A percentile compares a stretch with the other conserved stretches of the same genome.
These are phyloP conservation scores for Tulasnella sp. DNA, from an alignment of 768 basidiomycete genomes.

Conservation along the genomic window DNA sequence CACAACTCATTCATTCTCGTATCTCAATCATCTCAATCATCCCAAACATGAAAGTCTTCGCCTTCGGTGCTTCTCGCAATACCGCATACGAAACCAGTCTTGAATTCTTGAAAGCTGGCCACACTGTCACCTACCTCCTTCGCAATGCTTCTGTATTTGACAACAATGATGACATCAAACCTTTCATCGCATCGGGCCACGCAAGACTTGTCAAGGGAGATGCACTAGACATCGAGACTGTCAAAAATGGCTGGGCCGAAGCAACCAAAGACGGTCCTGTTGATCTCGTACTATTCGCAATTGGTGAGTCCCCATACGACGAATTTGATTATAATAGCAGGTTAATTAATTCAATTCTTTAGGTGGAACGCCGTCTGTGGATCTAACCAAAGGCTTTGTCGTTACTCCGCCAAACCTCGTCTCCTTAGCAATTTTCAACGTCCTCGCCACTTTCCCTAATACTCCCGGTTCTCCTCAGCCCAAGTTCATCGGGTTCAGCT, in stretches of 20 bases:
- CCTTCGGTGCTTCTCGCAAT: conserved; percentile 9
- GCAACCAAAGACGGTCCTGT: background rate
- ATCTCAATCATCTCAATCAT: no score
- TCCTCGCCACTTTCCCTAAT: conserved; percentile 24
- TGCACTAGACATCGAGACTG: background rate
- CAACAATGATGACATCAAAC: conserved; percentile 1
- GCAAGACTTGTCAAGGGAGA: conserved; percentile 8
- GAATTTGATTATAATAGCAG: no score
- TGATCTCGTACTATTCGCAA: conserved; percentile 5
- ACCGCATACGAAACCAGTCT: conserved; percentile 7
- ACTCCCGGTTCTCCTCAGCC: conserved; percentile 26
- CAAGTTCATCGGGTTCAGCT: conserved; percentile 42
- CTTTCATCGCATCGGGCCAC: background rate
- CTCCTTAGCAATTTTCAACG: conserved; percentile 43
- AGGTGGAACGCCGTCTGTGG: conserved; percentile 39
- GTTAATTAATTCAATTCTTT: no score
- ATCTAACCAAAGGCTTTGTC: conserved; percentile 35
- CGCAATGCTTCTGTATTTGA: conserved; percentile 3
- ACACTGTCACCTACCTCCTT: background rate
- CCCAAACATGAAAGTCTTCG: conserved; percentile 14
- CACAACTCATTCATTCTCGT: no score
- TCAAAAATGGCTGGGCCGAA: background rate
- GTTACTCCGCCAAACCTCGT: conserved; percentile 44
- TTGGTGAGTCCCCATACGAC: conserved; percentile 2
- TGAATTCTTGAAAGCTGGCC: background rate